These are phyloP conservation scores for Dentipellis fragilis DNA, from an alignment of 768 basidiomycete genomes.

Conservation along the genomic window DNA sequence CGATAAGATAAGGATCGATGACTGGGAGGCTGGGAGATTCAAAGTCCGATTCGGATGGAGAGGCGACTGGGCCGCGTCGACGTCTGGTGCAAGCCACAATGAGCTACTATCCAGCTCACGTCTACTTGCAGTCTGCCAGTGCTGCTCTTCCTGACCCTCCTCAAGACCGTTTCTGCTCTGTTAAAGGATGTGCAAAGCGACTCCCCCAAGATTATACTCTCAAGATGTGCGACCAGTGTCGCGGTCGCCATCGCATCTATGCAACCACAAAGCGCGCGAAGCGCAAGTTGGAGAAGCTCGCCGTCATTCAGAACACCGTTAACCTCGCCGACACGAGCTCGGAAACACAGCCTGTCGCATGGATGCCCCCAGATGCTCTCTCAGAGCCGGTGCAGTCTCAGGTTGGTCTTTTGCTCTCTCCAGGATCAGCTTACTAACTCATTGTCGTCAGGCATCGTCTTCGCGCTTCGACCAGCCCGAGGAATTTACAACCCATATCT, in stretches of 20 bases:
- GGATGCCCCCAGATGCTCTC: conserved; percentile 18
- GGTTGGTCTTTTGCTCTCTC: neutral
- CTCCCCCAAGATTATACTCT: conserved; percentile 22
- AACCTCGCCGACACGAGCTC: conserved; percentile 2
- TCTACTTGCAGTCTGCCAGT: conserved; percentile 9
- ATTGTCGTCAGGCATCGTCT: no score
- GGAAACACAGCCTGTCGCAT: conserved; percentile 13
- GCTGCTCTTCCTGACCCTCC: neutral
- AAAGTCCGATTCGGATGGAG: neutral
- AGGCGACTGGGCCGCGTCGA: neutral
- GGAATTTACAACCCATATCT: conserved; percentile 7
- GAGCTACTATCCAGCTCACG: conserved; percentile 16
- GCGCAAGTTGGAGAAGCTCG: conserved; percentile 41
- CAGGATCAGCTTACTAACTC: no score
- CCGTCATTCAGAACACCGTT: conserved; percentile 12
- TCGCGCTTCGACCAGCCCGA: no score
- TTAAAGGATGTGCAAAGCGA: conserved; percentile 31
- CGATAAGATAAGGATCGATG: no score
- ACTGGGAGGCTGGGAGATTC: neutral
- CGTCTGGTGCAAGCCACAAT: conserved; percentile 3
- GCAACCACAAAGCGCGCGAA: conserved; percentile 40
- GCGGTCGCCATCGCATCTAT: conserved; percentile 40
- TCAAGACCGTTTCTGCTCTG: conserved; percentile 25
- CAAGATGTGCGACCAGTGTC: conserved; percentile 47
- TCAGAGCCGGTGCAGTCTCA: neutral